A percentile compares a stretch with the other conserved stretches of the same genome.
phyloP scores from a whole-genome alignment of 2,329 filamentous ascomycete species.

The Capronia americana region DNA sequence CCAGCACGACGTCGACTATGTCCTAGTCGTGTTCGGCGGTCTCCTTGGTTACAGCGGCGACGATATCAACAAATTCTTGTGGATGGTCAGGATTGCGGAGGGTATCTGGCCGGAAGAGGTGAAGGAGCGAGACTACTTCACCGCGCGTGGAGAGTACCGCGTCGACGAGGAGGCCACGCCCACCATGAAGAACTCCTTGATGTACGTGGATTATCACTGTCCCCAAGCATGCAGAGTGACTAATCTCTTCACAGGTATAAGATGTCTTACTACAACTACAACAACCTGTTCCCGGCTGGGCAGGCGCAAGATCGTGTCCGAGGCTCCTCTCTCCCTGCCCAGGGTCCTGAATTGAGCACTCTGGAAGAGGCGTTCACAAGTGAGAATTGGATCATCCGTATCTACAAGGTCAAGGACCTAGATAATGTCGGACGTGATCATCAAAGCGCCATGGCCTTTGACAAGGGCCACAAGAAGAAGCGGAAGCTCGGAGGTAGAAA shows the following conservation, averaged over 20 bases:
- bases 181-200: conserved; percentile 98
- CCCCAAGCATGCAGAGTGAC: conserved; percentile 37
- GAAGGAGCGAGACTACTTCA: conserved; percentile 97
- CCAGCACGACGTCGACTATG: conserved; percentile 98
- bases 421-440: conserved; percentile 96
- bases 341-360: conserved; percentile 83
- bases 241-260: conserved; percentile 76
- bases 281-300: conserved; percentile 85
- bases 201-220: conserved; percentile 66
- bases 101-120: conserved; percentile 99
- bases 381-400: conserved; percentile 99
- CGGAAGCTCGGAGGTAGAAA: conserved; percentile 52
- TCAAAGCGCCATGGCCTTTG: conserved; percentile 63
- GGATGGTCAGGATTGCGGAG: conserved; percentile 99
- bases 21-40: conserved; percentile 96
- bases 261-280: conserved; percentile 99
- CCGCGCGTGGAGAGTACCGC: conserved; percentile 87
- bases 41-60: conserved; percentile 96
- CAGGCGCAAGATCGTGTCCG: conserved; percentile 92
- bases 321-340: conserved; percentile 76
- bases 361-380: conserved; percentile 97
- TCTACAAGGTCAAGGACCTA: conserved; percentile 99
- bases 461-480: conserved; percentile 61
- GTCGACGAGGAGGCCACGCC: conserved; percentile 93
- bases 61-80: conserved; percentile 99